Conservation (phyloP, 257 asterid genomes). For the Lantana camara region DNA sequence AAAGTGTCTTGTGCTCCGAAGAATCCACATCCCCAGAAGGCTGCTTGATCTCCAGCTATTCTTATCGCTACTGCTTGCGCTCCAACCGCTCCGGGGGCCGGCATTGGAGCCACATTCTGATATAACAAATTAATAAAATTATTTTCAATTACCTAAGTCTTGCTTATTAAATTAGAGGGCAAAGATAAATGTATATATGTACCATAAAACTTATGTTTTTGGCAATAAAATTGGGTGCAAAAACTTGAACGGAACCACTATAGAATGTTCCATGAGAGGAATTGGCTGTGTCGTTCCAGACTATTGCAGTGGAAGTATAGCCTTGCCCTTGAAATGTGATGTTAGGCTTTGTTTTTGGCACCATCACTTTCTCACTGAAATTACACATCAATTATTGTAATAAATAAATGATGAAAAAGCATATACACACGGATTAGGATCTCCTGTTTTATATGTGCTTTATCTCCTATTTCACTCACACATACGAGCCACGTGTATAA, state of each 20-base stretch:
- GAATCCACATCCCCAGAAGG: constrained; percentile 94
- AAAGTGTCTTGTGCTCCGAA: constrained; percentile 94
- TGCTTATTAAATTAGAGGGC: background rate
- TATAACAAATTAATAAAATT: background rate
- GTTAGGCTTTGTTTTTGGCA: constrained; percentile 69
- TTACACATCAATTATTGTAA: no score
- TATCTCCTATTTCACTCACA: no score
- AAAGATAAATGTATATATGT: background rate
- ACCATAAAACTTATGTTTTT: constrained; percentile 93
- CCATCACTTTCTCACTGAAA: constrained; percentile 76
- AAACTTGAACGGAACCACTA: constrained; percentile 91
- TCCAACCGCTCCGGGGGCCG: constrained; percentile 76
- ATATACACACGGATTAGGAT: no score
- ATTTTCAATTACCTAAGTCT: background rate
- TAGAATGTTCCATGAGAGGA: constrained; percentile 83
- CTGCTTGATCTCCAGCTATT: constrained; percentile 75
- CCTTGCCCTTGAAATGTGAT: constrained; percentile 98
- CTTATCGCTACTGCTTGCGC: constrained; percentile 95
- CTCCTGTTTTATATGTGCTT: no score
- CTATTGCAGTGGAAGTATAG: constrained; percentile 78
- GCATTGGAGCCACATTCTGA: constrained; percentile 88
- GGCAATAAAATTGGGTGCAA: constrained; percentile 76
- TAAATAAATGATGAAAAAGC: no score
- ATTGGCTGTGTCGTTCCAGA: constrained; percentile 88
- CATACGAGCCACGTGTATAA: no score